Evolutionary conservation across 306 rosid species (phyloP).

Genomic region (Styphnolobium japonicum): DNA sequence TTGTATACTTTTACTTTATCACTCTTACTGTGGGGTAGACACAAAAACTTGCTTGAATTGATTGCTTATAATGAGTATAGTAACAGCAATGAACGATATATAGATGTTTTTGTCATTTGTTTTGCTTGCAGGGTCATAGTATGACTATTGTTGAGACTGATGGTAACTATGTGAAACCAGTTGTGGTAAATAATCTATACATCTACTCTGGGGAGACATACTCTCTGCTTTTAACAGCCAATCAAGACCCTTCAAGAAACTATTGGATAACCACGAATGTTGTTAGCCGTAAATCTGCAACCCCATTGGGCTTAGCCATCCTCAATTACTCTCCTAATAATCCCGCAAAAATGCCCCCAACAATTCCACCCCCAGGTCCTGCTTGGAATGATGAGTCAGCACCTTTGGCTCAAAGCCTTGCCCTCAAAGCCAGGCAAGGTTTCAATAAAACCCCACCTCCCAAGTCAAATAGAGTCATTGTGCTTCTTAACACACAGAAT

Average conservation of each 20-base stretch:
- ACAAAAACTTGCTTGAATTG: too few relatives aligned
- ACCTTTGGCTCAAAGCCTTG: not conserved
- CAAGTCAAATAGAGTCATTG: conserved; percentile 13
- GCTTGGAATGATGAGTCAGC: conserved; percentile 10
- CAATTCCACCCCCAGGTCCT: conserved; percentile 27
- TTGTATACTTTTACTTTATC: too few relatives aligned
- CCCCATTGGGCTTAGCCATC: conserved; percentile 24
- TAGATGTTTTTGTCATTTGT: not conserved
- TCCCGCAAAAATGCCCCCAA: conserved; percentile 14
- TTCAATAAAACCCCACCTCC: not conserved
- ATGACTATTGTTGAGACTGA: conserved; percentile 33
- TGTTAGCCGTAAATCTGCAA: conserved; percentile 10
- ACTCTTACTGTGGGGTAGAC: too few relatives aligned
- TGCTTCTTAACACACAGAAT: conserved; percentile 33
- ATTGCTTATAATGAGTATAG: too few relatives aligned
- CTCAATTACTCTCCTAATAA: conserved; percentile 26
- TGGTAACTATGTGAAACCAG: conserved; percentile 39
- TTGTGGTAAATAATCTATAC: conserved; percentile 22
- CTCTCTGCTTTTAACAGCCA: conserved; percentile 23
- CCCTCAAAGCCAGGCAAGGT: conserved; percentile 23
- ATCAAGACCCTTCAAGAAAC: conserved; percentile 26
- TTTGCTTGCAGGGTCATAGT: conserved; percentile 31
- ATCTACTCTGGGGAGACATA: conserved; percentile 39
- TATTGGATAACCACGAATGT: conserved; percentile 27
- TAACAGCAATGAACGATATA: too few relatives aligned